Evolutionary conservation across 257 asterid species (phyloP), one percentile per base, ranked within the genome.

Genomic region (Nicotiana noctiflora): DNA sequence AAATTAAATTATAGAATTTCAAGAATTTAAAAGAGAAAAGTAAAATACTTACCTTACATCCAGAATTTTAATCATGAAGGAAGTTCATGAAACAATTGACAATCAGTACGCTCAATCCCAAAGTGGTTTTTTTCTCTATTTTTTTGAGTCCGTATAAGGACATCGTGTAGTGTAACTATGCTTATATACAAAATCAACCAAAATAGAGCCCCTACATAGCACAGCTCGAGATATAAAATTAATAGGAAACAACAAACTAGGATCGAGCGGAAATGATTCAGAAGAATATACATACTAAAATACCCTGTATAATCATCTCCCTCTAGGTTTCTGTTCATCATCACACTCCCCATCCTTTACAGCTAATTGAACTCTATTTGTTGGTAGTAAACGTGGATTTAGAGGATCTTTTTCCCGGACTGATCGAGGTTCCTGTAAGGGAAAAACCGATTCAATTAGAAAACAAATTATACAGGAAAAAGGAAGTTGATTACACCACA

Each of bases 341-440:
- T 83, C 91, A 67, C 51, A 84, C 76, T 29, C 84, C 70, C 32
- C 84, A 40, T 88, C 89, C 87, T 85, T 88, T n/a, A 79, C 63
- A 51, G 85, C 81, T 11, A 82, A 40, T 75, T 75, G 86, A 79
- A 67, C 62, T 83, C 84, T 84, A n/a, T 75, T 80, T 57, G 77
- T 80, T 27, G 86, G 84, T 14, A 80, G 80, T 77, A 87, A 75
- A 44, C 75, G 83, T 27, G 91, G 88, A 68, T 75, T 89, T 49
- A 83, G 82, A 68, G 91, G 88, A 78, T 88, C 88, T 5, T 88
- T 82, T 64, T 90, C 94, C 14, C 89, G 91, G 80, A 76, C 78
- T 11, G 89, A 76, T 63, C 97, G 95, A 75, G 92, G 89, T 56
- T 93, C 98, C 98, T 94, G 89, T 31, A 80, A n/a, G 52, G 40